Conservation (phyloP, 2,329 filamentous ascomycete genomes). For the Botrytis tulipae region DNA sequence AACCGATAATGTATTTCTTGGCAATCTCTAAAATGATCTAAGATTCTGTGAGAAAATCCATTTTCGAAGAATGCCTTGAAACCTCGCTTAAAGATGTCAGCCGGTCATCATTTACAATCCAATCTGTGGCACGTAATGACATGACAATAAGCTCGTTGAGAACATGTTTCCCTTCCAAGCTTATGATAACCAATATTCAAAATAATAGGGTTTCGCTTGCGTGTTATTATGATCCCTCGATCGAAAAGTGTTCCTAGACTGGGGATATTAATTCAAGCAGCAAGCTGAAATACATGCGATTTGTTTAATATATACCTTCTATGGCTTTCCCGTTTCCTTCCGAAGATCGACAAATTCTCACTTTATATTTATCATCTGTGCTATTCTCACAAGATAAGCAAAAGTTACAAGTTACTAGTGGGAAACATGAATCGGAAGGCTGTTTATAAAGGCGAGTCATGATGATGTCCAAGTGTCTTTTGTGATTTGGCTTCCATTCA, state of each 20-base stretch:
- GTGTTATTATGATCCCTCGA: not conserved
- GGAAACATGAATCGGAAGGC: not conserved
- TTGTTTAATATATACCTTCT: not conserved
- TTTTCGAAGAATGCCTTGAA: not conserved
- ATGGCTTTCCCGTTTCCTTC: not conserved
- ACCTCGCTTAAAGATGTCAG: not conserved
- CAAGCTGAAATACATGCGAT: not conserved
- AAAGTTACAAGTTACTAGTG: not conserved
- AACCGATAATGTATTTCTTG: not conserved
- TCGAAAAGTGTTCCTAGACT: rapidly evolving
- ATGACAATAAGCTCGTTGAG: not conserved
- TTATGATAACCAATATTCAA: not conserved
- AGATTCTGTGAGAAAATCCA: not conserved
- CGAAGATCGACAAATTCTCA: rapidly evolving
- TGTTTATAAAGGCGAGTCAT: not conserved
- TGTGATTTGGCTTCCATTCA: not conserved
- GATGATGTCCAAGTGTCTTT: not conserved
- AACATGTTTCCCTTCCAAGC: not conserved
- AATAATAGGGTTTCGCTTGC: not conserved
- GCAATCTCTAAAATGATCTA: not conserved
- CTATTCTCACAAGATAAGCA: not conserved
- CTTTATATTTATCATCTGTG: rapidly evolving
- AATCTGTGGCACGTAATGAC: not conserved
- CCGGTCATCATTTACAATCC: not conserved
- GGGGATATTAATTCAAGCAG: rapidly evolving